phyloP scores from a whole-genome alignment of 495 filamentous ascomycete species.

The Aspergillus steynii region DNA sequence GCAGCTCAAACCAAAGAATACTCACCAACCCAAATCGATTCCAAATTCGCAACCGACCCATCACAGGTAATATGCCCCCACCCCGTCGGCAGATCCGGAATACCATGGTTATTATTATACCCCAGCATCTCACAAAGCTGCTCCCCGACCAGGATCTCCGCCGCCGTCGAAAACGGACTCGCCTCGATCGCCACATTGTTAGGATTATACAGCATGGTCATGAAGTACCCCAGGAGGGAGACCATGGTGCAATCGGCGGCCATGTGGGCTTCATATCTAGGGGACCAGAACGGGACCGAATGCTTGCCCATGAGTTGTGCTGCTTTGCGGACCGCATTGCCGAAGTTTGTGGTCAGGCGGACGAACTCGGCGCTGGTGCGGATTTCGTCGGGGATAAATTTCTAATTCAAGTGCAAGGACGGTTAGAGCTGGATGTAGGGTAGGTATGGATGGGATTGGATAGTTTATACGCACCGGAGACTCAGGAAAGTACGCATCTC shows the following conservation, averaged over 20 bases:
- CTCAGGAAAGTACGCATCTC: too few relatives aligned
- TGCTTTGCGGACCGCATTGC: slow-evolving; percentile 23
- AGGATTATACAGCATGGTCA: slow-evolving; percentile 51
- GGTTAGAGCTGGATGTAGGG: too few relatives aligned
- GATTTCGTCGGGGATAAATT: slow-evolving; percentile 25
- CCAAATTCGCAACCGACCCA: slow-evolving; percentile 49
- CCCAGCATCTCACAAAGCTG: slow-evolving; percentile 48
- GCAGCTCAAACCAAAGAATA: too few relatives aligned
- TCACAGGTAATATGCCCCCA: slow-evolving; percentile 48
- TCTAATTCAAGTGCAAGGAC: too few relatives aligned
- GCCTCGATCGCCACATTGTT: slow-evolving; percentile 51
- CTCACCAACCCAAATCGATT: slow-evolving; percentile 38
- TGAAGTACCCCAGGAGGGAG: slow-evolving; percentile 42
- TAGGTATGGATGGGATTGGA: too few relatives aligned
- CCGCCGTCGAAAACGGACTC: slow-evolving; percentile 39
- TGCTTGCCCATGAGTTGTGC: slow-evolving; percentile 31
- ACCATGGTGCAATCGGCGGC: slow-evolving; percentile 34
- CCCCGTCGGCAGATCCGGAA: slow-evolving; percentile 14
- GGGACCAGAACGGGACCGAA: slow-evolving; percentile 47
- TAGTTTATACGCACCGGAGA: too few relatives aligned
- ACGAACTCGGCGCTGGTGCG: slow-evolving; percentile 27
- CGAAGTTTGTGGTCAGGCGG: slow-evolving; percentile 26
- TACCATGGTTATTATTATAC: slow-evolving; percentile 31
- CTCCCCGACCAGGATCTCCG: slow-evolving; percentile 43
- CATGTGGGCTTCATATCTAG: slow-evolving; percentile 50